Evolutionary conservation across 352 stramenopile species (phyloP).

Genomic region (Phytophthora pini): DNA sequence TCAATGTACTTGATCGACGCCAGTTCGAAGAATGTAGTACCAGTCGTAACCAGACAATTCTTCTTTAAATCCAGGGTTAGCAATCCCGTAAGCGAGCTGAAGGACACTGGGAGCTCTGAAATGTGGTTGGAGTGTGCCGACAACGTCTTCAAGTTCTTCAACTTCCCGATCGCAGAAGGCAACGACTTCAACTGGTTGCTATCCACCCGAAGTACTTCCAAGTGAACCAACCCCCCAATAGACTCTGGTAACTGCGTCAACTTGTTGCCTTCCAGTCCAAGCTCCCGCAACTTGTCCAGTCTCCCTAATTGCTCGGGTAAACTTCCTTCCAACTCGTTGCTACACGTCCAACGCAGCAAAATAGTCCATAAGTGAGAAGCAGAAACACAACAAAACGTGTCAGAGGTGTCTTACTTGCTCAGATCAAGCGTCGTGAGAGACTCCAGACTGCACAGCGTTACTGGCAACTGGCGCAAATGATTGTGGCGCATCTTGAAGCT

Average conservation of each 20-base stretch:
- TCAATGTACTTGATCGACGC: slow-evolving; percentile 65
- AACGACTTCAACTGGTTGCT: slow-evolving; percentile 62
- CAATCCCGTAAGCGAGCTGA: slow-evolving; percentile 52
- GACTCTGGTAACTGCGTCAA: slow-evolving; percentile 62
- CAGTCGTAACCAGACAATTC: slow-evolving; percentile 56
- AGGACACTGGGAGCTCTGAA: slow-evolving; percentile 50
- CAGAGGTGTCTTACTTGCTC: slow-evolving; percentile 65
- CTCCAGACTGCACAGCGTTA: slow-evolving; percentile 61
- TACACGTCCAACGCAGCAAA: slow-evolving; percentile 29
- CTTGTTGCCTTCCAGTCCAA: slow-evolving; percentile 74
- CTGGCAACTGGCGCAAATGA: slow-evolving; percentile 51
- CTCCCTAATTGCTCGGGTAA: slow-evolving; percentile 58
- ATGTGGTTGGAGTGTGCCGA: slow-evolving; percentile 73
- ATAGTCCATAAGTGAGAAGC: background rate
- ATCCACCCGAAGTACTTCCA: slow-evolving; percentile 74
- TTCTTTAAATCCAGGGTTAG: slow-evolving; percentile 79
- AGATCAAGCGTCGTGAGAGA: slow-evolving; percentile 74
- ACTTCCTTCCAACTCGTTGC: slow-evolving; percentile 62
- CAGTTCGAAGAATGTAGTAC: slow-evolving; percentile 41
- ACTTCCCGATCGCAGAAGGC: slow-evolving; percentile 56
- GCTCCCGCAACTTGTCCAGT: slow-evolving; percentile 64
- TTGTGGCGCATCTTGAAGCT: slow-evolving; percentile 86
- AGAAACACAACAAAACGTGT: background rate
- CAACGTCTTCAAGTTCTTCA: slow-evolving; percentile 62
- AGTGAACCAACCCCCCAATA: slow-evolving; percentile 42